Conservation (phyloP, 208 protist species). For the Trypanosoma avium region DNA sequence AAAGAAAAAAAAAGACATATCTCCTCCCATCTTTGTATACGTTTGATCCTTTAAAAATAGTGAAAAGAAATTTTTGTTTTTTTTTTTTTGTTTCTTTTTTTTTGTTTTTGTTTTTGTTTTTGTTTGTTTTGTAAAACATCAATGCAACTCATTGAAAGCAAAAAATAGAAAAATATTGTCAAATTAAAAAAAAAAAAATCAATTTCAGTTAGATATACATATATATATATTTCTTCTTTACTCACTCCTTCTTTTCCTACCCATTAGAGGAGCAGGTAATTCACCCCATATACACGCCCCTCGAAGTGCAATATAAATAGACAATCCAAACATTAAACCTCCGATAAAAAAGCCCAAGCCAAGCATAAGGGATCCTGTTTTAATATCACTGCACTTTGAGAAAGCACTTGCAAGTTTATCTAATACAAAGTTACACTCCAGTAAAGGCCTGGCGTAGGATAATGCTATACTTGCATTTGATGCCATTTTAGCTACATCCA, state of each 20-base stretch:
- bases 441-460: conserved; percentile 54
- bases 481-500: conserved; percentile 31
- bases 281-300: conserved; percentile 51
- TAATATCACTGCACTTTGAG: conserved; percentile 15
- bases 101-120: too few species aligned
- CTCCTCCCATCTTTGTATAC: too few species aligned
- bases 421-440: conserved; percentile 81
- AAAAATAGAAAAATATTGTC: too few species aligned
- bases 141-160: too few species aligned
- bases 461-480: conserved; percentile 63
- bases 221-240: too few species aligned
- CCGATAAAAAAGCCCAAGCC: conserved; percentile 74
- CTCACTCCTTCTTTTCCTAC: not conserved
- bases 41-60: not conserved
- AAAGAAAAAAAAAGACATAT: too few species aligned
- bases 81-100: not conserved
- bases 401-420: conserved; percentile 55
- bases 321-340: conserved; percentile 68
- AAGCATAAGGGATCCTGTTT: conserved; percentile 36
- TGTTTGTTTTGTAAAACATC: too few species aligned
- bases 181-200: too few species aligned
- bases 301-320: conserved; percentile 69
- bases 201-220: too few species aligned
- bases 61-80: not conserved
- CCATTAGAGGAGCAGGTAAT: not conserved